Evolutionary conservation across 2,329 filamentous ascomycete genomes (phyloP).

Genomic region (Onygenales sp.): DNA sequence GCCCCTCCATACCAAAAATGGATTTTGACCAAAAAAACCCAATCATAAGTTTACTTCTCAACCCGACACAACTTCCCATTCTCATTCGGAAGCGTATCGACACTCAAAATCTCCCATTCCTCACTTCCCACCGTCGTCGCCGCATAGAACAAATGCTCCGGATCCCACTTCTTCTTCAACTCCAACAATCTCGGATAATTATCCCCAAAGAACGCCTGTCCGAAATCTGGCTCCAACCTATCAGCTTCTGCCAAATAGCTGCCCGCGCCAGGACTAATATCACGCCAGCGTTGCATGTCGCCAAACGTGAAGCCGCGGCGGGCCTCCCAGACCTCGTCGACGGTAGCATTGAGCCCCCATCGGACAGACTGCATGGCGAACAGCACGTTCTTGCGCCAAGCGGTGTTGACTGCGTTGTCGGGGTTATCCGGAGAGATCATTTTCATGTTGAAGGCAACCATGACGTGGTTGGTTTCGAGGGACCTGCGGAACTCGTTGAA

Average conservation of each 20-base stretch:
- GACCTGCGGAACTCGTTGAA: conserved; percentile 1
- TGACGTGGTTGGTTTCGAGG: conserved; percentile 1
- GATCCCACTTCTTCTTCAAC: conserved; percentile 21
- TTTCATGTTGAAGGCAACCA: conserved; percentile 3
- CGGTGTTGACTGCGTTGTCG: conserved; percentile 3
- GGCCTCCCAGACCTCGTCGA: conserved; percentile 14
- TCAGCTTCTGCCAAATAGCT: conserved; percentile 14
- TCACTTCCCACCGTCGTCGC: conserved; percentile 2
- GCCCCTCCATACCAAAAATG: too few relatives aligned
- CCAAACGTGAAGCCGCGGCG: conserved; percentile 23
- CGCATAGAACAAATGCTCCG: conserved; percentile 5
- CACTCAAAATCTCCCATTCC: conserved; percentile 2
- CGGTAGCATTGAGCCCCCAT: conserved; percentile 5
- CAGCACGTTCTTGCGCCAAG: conserved; percentile 9
- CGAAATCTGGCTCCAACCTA: conserved; percentile 13
- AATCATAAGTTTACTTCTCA: background rate
- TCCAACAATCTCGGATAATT: conserved; percentile 17
- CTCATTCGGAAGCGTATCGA: background rate
- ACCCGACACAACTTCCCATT: conserved; percentile 4
- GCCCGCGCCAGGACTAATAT: conserved; percentile 7
- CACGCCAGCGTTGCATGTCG: conserved; percentile 13
- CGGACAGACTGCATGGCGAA: background rate
- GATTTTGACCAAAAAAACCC: background rate
- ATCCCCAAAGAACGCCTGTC: conserved; percentile 14
- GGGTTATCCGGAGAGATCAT: background rate